phyloP scores from a whole-genome alignment of 768 basidiomycete genomes.

The Kwoniella botswanensis region DNA sequence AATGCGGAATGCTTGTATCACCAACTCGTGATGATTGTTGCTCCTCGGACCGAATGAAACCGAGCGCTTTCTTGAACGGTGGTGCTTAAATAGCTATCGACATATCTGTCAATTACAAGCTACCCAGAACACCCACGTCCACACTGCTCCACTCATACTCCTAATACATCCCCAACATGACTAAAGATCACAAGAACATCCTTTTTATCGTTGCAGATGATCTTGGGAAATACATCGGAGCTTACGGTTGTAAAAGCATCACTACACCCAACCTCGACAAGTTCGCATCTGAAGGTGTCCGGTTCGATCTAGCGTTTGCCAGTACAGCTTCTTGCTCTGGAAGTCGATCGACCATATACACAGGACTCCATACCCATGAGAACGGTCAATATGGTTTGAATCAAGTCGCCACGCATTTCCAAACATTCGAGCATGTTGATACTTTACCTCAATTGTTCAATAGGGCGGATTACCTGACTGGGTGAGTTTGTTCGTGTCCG shows the following conservation, averaged over 20 bases:
- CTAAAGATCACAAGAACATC: slow-evolving; percentile 17
- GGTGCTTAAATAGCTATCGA: no score
- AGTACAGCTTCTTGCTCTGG: slow-evolving; percentile 34
- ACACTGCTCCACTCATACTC: no score
- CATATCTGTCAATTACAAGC: no score
- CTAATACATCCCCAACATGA: neutral
- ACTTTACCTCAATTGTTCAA: slow-evolving; percentile 28
- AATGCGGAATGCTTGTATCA: no score
- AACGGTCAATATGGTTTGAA: slow-evolving; percentile 39
- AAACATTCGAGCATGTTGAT: slow-evolving; percentile 31
- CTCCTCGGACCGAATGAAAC: no score
- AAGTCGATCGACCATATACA: slow-evolving; percentile 35
- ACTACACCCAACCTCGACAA: slow-evolving; percentile 28
- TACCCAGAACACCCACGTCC: no score
- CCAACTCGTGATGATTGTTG: no score
- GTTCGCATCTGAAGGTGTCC: slow-evolving; percentile 23
- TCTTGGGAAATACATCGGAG: slow-evolving; percentile 31
- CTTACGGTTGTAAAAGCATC: slow-evolving; percentile 22
- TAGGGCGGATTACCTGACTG: slow-evolving; percentile 26
- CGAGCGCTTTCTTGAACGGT: no score
- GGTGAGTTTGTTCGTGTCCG: neutral
- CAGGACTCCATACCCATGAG: slow-evolving; percentile 39
- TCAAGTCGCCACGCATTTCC: slow-evolving; percentile 23
- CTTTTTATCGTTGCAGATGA: slow-evolving; percentile 37
- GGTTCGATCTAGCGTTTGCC: slow-evolving; percentile 33